Base-by-base conservation (phyloP, 352 stramenopile genomes). In the Elongisporangium undulatum region DNA sequence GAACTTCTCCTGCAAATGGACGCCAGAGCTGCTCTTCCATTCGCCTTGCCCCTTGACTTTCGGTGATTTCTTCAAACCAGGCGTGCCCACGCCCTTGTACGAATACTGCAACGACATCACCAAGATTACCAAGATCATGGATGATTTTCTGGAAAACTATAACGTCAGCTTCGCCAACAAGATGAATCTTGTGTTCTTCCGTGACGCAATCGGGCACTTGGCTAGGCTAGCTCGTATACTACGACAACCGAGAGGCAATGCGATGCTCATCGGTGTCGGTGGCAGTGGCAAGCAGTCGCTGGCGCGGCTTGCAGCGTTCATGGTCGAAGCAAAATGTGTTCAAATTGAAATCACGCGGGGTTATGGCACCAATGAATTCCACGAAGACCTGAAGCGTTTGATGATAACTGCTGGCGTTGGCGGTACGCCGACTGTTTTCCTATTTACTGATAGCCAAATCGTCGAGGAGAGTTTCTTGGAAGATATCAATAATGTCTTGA, bases 151-250 rank as follows among this genome's bases (percentile, higher is more conserved):
- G 4, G 93, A 98, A 49, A 93, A 97, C 54, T 98, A 98, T 77
- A 98, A 98, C 66, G 82, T 97, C 50, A 81, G 64, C 13, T 97
- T 96, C 56, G 79, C 92, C 4, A 98, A 92, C 63, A 92, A 96
- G 65, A 98, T 98, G 94, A 96, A 98, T 50, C 68, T 98, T 19
- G 95, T 98, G 0, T 98, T 98, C 67, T 98, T 98, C 71, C 69
- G 78, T 0, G 95, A 98, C 53, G 95, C 95, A 2, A 83, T 98
- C 23, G 82, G 73, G 0, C 95, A 98, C 56, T 75, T 98, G 10
- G 73, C 85, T 2, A 75, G 94, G 2, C 82, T 98, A 7, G 79
- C 83, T 3, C 85, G 95, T 3, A 96, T 98, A 53, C 62, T 98
- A 13, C 69, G 94, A 0, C 94, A 98, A 48, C 95, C 94, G 7